These are phyloP conservation scores for Blakeslea trispora DNA, from an alignment of 371 early-diverging fungal species.

Conservation along the genomic window DNA sequence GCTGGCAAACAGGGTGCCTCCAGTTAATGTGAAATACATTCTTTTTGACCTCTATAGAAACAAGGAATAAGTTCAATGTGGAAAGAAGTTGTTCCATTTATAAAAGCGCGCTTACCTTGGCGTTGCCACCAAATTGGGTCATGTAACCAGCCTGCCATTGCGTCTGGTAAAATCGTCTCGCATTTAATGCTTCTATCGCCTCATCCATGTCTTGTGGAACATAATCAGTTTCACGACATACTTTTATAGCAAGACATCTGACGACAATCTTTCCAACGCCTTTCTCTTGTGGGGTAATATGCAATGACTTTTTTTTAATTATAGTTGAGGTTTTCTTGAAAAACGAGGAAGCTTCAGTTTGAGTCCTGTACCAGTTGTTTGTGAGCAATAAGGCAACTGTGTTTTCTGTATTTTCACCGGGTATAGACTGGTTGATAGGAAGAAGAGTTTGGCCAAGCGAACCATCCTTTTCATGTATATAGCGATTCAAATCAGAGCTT, in stretches of 20 bases:
- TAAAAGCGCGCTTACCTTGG: conserved; percentile 35
- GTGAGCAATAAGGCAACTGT: conserved; percentile 40
- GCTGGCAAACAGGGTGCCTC: conserved; percentile 13
- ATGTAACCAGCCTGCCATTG: conserved; percentile 41
- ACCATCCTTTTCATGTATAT: conserved; percentile 26
- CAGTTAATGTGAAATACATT: conserved; percentile 13
- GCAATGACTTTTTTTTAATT: conserved; percentile 1
- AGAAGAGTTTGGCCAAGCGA: conserved; percentile 41
- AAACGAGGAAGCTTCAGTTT: conserved; percentile 3
- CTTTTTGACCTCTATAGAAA: not conserved
- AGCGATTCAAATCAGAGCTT: conserved; percentile 14
- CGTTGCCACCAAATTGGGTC: conserved; percentile 35
- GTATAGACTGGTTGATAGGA: conserved; percentile 20
- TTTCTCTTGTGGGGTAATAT: conserved; percentile 27
- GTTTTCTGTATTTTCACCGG: conserved; percentile 19
- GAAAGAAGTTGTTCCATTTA: too few relatives aligned
- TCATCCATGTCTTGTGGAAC: conserved; percentile 26
- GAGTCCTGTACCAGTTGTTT: conserved; percentile 40
- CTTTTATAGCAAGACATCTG: conserved; percentile 20
- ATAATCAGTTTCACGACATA: not conserved
- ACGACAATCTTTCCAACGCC: conserved; percentile 43
- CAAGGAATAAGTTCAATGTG: not conserved
- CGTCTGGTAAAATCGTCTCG: conserved; percentile 33
- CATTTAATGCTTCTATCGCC: conserved; percentile 37
- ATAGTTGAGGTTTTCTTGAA: conserved; percentile 1